Evolutionary conservation across 352 stramenopile genomes (phyloP).

Genomic region (Peronospora belbahrii): DNA sequence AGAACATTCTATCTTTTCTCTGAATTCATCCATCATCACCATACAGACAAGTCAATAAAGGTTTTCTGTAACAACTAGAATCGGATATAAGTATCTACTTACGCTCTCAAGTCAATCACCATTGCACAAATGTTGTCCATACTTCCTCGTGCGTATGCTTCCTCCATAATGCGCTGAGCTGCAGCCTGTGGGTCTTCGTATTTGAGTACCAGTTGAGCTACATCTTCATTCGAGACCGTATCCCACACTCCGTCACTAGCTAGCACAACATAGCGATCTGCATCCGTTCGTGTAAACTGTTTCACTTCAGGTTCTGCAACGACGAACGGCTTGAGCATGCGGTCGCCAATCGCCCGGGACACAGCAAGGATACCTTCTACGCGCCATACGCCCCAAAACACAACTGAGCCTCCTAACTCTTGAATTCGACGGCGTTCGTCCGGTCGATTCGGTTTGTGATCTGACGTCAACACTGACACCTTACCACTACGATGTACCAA

Average conservation of each 20-base stretch:
- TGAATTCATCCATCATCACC: slow-evolving; percentile 5
- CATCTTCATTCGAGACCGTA: slow-evolving; percentile 85
- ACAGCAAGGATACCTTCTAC: slow-evolving; percentile 92
- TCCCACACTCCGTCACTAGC: slow-evolving; percentile 91
- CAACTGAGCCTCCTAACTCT: slow-evolving; percentile 82
- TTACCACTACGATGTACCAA: slow-evolving; percentile 78
- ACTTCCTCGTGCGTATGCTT: slow-evolving; percentile 76
- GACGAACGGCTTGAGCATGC: slow-evolving; percentile 90
- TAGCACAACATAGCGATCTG: slow-evolving; percentile 82
- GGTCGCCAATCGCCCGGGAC: slow-evolving; percentile 88
- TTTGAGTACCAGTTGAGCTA: slow-evolving; percentile 59
- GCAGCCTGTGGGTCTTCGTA: slow-evolving; percentile 61
- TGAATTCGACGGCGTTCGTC: slow-evolving; percentile 87
- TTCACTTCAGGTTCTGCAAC: slow-evolving; percentile 86
- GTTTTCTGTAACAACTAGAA: neutral
- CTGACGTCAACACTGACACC: slow-evolving; percentile 67
- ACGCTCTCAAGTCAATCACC: slow-evolving; percentile 84
- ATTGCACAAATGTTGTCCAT: slow-evolving; percentile 90
- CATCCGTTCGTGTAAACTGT: slow-evolving; percentile 41
- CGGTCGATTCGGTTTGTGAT: slow-evolving; percentile 89
- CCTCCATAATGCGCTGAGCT: slow-evolving; percentile 76
- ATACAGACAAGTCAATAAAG: slow-evolving; percentile 3
- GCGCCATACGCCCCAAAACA: slow-evolving; percentile 89
- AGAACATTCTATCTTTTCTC: slow-evolving; percentile 44
- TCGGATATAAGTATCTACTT: slow-evolving; percentile 8